Base-by-base conservation (phyloP, 1,284 basidiomycete species). In the Sanghuangporus sanghuang region DNA sequence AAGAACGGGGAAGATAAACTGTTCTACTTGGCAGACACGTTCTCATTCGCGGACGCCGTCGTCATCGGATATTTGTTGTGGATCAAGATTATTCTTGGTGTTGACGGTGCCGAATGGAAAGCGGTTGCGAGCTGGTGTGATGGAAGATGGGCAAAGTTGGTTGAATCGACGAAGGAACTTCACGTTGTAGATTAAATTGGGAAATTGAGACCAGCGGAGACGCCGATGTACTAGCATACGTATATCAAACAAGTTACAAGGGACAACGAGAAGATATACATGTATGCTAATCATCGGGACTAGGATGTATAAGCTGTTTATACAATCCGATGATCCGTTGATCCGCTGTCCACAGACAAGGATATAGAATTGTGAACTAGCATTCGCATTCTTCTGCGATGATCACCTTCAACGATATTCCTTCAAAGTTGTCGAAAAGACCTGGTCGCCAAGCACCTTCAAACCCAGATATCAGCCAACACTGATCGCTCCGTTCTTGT, bases 71-170 rank as follows among this genome's bases (percentile, higher is more conserved):
- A 62, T 18, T 52, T 79, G 38, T 61, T 72, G 3, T 77, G 73
- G 73, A 39, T 73, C n/a, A 73, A 69, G 64, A 65, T 67, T 18
- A 54, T 73, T 3, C 67, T 72, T 35, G 77, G 75, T 0, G 72
- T 74, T 53, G 75, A 77, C 4, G 75, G 72, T 39, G 58, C 69
- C 55, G 72, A 77, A 64, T 81, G 80, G 79, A 69, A 69, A 65
- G 71, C 72, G 21, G 56, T 81, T 2, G 52, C 55, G 39, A 65
- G 53, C 4, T 77, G 74, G 74, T 68, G 77, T 66, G 73, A 69
- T 14, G 80, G 78, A 0, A 68, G 75, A 16, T 81, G 79, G 78
- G 73, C 46, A 9, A 69, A 61, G 55, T 70, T 77, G 6, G 55
- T 76, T 46, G 71, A 71, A 16, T 68, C 68, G 27, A 73, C 79